phyloP scores from a whole-genome alignment of 2,329 filamentous ascomycete genomes.

The Aaosphaeria arxii region DNA sequence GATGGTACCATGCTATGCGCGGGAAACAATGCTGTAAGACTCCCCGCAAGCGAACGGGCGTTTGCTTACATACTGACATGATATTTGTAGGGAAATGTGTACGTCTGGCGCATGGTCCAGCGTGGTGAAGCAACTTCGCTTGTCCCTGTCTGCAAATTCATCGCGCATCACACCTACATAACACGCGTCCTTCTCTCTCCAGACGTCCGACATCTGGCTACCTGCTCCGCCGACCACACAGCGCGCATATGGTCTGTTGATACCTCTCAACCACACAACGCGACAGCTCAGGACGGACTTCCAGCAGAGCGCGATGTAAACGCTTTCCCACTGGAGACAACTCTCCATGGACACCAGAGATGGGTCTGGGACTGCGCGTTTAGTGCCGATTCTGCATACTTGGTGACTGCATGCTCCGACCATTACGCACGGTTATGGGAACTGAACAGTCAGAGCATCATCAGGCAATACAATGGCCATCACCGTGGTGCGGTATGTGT shows the following conservation, averaged over 20 bases:
- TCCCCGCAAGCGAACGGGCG: background rate
- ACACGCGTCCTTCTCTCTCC: conserved; percentile 88
- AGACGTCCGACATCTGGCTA: conserved; percentile 90
- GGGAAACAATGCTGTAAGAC: conserved; percentile 76
- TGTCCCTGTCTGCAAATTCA: conserved; percentile 83
- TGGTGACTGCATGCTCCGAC: conserved; percentile 90
- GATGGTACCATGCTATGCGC: conserved; percentile 92
- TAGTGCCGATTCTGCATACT: conserved; percentile 85
- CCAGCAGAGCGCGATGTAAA: conserved; percentile 44
- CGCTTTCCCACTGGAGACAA: conserved; percentile 79
- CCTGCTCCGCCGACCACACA: conserved; percentile 89
- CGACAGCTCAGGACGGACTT: conserved; percentile 27
- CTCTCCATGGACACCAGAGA: conserved; percentile 83
- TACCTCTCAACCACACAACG: conserved; percentile 34
- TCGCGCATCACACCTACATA: conserved; percentile 88
- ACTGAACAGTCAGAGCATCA: conserved; percentile 79
- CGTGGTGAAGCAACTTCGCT: conserved; percentile 78
- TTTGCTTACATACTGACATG: background rate
- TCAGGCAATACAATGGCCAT: conserved; percentile 92
- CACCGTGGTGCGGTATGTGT: conserved; percentile 90
- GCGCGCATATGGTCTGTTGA: conserved; percentile 97
- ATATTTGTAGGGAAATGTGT: conserved; percentile 76
- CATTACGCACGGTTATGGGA: conserved; percentile 94
- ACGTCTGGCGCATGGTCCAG: conserved; percentile 92
- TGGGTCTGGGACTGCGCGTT: conserved; percentile 99